Evolutionary conservation across 352 stramenopile genomes (phyloP).

Genomic region (Phytophthora hybrid): DNA sequence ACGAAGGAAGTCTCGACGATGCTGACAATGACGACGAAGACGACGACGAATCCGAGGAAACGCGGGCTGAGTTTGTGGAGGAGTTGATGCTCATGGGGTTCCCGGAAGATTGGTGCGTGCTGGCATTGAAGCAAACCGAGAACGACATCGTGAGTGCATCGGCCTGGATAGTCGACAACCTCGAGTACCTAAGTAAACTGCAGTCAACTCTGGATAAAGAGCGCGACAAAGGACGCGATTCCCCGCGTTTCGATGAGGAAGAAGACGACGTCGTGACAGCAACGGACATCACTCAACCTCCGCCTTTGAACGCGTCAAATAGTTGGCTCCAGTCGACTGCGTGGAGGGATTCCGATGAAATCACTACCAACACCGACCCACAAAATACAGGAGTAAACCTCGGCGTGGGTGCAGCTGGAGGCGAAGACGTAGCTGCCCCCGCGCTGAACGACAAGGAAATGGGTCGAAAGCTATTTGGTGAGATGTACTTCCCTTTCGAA

Average conservation of each 20-base stretch:
- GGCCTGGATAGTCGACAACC: slow-evolving; percentile 94
- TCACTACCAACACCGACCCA: not conserved
- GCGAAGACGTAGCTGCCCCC: slow-evolving; percentile 9
- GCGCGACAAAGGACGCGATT: slow-evolving; percentile 48
- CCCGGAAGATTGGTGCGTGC: slow-evolving; percentile 91
- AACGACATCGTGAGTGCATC: slow-evolving; percentile 93
- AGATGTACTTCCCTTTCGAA: slow-evolving; percentile 90
- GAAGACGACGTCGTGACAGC: slow-evolving; percentile 56
- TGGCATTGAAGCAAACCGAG: slow-evolving; percentile 91
- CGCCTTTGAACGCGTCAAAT: slow-evolving; percentile 14
- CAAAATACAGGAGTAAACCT: not conserved
- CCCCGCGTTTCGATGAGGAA: slow-evolving; percentile 64
- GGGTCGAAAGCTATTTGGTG: slow-evolving; percentile 82
- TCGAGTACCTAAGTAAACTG: slow-evolving; percentile 91
- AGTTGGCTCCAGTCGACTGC: slow-evolving; percentile 19
- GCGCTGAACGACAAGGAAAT: slow-evolving; percentile 82
- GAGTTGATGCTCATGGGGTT: slow-evolving; percentile 95
- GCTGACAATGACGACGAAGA: slow-evolving; percentile 40
- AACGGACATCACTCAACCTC: not conserved
- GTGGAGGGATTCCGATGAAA: slow-evolving; percentile 16
- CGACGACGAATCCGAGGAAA: slow-evolving; percentile 66
- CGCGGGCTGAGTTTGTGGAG: slow-evolving; percentile 83
- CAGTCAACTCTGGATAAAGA: slow-evolving; percentile 83
- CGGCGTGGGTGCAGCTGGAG: not conserved
- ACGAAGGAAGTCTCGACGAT: slow-evolving; percentile 27